Evolutionary conservation across 257 asterid species (phyloP).

Genomic region (Scutellaria baicalensis): DNA sequence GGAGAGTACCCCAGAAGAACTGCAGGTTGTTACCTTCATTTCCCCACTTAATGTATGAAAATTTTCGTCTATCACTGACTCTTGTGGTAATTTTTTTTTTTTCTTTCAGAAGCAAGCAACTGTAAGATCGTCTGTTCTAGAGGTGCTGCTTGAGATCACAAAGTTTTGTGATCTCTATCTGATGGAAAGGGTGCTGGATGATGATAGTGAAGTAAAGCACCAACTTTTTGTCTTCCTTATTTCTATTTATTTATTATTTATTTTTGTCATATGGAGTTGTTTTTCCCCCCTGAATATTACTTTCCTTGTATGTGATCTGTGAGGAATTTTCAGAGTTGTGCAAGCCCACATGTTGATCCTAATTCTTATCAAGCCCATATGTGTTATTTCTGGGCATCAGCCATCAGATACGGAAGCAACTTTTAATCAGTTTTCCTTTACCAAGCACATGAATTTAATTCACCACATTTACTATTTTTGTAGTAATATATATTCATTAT

Average conservation of each 20-base stretch:
- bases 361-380: not conserved
- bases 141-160: constrained; percentile 82
- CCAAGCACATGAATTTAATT: not conserved
- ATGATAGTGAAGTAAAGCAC: constrained; percentile 68
- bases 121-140: constrained; percentile 74
- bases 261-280: not conserved
- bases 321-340: not conserved
- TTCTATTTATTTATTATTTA: not conserved
- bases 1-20: constrained; percentile 88
- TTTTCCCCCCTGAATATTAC: not conserved
- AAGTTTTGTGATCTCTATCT: constrained; percentile 87
- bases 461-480: not conserved
- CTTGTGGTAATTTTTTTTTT: constrained; percentile 6
- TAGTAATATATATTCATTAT: not conserved
- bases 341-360: not conserved
- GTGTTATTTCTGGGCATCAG: not conserved
- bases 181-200: constrained; percentile 91
- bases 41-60: not conserved
- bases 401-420: not conserved
- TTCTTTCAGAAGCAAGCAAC: constrained; percentile 70
- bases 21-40: constrained; percentile 50
- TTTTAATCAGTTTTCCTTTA: not conserved
- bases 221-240: constrained; percentile 5
- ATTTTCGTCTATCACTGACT: constrained; percentile 8
- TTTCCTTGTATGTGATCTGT: not conserved